A percentile compares a stretch with the other conserved stretches of the same genome.
These are phyloP conservation scores for Cystobasidium onofrii DNA, from an alignment of 768 basidiomycete species.

Conservation along the genomic window DNA sequence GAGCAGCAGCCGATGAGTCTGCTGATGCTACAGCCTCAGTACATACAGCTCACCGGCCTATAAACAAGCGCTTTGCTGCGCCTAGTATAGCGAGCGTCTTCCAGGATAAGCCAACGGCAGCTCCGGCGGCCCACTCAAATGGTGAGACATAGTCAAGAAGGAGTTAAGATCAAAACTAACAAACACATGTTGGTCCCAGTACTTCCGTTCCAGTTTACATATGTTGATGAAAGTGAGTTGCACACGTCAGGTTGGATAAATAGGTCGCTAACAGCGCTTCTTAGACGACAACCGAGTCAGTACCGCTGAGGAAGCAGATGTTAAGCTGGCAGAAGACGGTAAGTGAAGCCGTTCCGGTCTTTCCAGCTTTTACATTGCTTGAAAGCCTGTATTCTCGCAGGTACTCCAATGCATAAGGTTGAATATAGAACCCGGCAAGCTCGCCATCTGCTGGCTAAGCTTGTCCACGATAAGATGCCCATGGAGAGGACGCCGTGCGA, in stretches of 20 bases:
- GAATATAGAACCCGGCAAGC: background rate
- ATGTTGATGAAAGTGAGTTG: slow-evolving; percentile 4
- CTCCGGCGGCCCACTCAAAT: background rate
- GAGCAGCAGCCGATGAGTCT: background rate
- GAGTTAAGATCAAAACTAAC: too few relatives aligned
- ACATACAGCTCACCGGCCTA: background rate
- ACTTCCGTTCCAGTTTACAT: background rate
- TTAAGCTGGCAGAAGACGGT: background rate
- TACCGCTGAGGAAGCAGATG: background rate
- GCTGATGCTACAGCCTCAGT: background rate
- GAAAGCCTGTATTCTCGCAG: background rate
- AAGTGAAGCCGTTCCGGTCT: background rate
- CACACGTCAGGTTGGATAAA: background rate
- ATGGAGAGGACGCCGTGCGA: background rate
- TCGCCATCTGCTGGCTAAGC: background rate
- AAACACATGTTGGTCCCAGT: background rate
- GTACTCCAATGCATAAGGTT: background rate
- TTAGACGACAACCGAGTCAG: slow-evolving; percentile 4
- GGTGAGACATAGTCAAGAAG: too few relatives aligned
- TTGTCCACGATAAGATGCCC: background rate
- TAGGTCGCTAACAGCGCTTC: background rate
- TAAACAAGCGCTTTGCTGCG: background rate
- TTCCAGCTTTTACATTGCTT: too few relatives aligned
- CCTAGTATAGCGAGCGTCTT: background rate
- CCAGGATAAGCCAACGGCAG: background rate